Conservation (phyloP, 2,329 filamentous ascomycete genomes). For the Emericellopsis atlantica region DNA sequence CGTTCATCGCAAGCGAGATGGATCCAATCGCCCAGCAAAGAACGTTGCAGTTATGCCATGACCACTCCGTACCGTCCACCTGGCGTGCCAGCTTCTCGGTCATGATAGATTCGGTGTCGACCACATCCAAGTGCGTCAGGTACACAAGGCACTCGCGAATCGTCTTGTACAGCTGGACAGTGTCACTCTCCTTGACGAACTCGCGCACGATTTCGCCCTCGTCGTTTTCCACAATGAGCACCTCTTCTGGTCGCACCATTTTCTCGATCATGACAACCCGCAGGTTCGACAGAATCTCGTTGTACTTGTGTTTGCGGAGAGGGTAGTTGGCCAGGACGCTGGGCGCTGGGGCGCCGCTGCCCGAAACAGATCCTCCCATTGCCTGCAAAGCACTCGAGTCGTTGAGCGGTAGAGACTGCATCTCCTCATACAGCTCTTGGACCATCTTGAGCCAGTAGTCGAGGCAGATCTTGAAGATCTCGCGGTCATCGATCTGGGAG, state of each 20-base stretch:
- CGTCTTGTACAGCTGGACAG: slow-evolving; percentile 98
- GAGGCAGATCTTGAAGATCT: slow-evolving; percentile 98
- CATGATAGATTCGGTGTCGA: slow-evolving; percentile 98
- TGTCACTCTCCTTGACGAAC: slow-evolving; percentile 98
- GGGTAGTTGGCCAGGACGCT: slow-evolving; percentile 79
- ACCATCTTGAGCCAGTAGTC: slow-evolving; percentile 99
- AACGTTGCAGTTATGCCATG: slow-evolving; percentile 99
- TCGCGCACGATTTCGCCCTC: slow-evolving; percentile 98
- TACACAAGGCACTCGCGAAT: slow-evolving; percentile 96
- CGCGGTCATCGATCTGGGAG: slow-evolving; percentile 94
- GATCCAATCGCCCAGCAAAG: slow-evolving; percentile 99
- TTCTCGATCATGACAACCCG: slow-evolving; percentile 99
- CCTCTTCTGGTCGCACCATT: slow-evolving; percentile 97
- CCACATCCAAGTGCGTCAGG: slow-evolving; percentile 90
- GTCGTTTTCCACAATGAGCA: slow-evolving; percentile 97
- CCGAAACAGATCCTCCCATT: slow-evolving; percentile 59
- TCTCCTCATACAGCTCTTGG: slow-evolving; percentile 95
- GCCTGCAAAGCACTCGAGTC: slow-evolving; percentile 83
- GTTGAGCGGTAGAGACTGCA: slow-evolving; percentile 89
- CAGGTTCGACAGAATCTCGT: slow-evolving; percentile 84
- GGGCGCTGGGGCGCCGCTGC: slow-evolving; percentile 76
- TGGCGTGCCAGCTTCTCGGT: slow-evolving; percentile 94
- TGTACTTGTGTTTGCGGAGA: slow-evolving; percentile 95
- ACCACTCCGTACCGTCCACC: slow-evolving; percentile 94
- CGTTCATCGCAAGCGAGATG: slow-evolving; percentile 97